phyloP scores from a whole-genome alignment of 2,329 filamentous ascomycete genomes.

The Cadophora luteo-olivacea region DNA sequence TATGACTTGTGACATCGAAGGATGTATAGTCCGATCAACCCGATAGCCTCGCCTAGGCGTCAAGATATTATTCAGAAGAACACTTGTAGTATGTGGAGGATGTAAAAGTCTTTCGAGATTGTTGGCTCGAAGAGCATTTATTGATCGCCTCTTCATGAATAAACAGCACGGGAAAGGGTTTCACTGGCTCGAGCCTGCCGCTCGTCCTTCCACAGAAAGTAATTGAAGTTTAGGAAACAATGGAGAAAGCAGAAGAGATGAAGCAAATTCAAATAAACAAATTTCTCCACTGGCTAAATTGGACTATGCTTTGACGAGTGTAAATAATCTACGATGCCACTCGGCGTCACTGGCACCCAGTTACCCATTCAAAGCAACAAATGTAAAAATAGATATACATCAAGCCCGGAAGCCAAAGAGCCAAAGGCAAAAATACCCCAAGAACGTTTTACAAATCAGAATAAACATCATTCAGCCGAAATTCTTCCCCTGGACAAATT shows the following conservation, averaged over 20 bases:
- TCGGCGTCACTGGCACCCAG: background rate
- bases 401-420: background rate
- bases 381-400: background rate
- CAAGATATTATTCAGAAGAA: too few species aligned
- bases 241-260: background rate
- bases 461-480: background rate
- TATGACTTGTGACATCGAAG: background rate
- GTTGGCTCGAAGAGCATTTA: background rate
- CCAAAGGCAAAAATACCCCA: background rate
- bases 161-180: background rate
- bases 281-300: background rate
- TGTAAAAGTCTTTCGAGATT: background rate
- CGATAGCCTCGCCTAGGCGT: background rate
- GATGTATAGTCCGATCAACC: background rate
- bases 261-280: background rate
- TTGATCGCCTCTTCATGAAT: background rate
- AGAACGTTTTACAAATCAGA: slow-evolving; percentile 7
- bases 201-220: background rate
- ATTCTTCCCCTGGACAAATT: background rate
- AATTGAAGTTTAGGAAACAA: background rate
- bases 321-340: slow-evolving; percentile 2
- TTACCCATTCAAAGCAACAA: background rate
- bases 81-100: background rate
- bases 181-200: slow-evolving; percentile 7
- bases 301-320: background rate